phyloP scores from a whole-genome alignment of 2,329 filamentous ascomycete genomes.

The Monosporascus sp. region DNA sequence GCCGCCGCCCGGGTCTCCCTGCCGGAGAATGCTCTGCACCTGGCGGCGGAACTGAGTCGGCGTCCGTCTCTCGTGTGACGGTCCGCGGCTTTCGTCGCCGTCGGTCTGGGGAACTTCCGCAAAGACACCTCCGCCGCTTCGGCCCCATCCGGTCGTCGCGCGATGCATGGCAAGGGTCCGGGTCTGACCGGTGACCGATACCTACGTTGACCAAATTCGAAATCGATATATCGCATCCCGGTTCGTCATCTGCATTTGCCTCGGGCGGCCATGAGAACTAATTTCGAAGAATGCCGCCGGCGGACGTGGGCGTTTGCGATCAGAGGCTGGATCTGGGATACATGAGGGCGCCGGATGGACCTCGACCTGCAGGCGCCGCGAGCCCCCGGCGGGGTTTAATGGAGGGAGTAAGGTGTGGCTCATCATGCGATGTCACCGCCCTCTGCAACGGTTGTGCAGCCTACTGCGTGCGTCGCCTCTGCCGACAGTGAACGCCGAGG shows the following conservation, averaged over 20 bases:
- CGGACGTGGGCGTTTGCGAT: background rate
- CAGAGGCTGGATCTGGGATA: background rate
- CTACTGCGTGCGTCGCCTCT: background rate
- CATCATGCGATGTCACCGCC: background rate
- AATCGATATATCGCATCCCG: background rate
- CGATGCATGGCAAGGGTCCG: constrained; percentile 7
- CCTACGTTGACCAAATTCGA: background rate
- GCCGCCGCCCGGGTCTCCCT: constrained; percentile 3
- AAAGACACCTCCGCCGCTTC: constrained; percentile 10
- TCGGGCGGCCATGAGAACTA: background rate
- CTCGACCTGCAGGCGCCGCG: background rate
- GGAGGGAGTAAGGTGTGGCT: background rate
- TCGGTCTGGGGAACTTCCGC: constrained; percentile 16
- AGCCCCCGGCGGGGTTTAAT: background rate
- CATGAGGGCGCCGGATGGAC: background rate
- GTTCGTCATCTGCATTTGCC: background rate
- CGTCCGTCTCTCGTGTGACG: constrained; percentile 5
- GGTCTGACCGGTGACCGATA: background rate
- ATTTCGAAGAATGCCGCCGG: background rate
- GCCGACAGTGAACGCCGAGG: background rate
- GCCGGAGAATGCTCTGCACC: constrained; percentile 16
- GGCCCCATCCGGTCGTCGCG: constrained; percentile 6
- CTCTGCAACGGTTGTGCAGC: background rate
- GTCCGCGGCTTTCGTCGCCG: constrained; percentile 3
- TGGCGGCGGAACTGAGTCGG: constrained; percentile 13